A percentile compares a stretch with the other conserved stretches of the same genome.
Evolutionary conservation across 208 protist genomes (phyloP).

Genomic region (Acanthamoeba healyi): DNA sequence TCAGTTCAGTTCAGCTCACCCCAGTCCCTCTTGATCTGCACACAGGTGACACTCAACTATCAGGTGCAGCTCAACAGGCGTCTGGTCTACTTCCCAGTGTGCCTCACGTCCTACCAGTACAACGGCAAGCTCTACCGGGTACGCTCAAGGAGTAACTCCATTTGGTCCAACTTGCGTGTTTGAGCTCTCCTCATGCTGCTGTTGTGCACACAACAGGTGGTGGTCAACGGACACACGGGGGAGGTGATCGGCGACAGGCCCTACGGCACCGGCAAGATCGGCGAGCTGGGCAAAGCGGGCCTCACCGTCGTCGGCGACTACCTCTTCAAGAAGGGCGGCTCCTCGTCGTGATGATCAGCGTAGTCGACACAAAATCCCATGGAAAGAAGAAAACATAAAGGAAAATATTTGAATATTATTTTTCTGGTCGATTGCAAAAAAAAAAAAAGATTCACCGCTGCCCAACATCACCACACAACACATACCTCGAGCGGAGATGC

Average conservation of each 20-base stretch:
- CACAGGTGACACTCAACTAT: slow-evolving; percentile 43
- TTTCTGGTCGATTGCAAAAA: too few relatives aligned
- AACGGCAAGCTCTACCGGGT: slow-evolving; percentile 57
- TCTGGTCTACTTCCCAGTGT: slow-evolving; percentile 40
- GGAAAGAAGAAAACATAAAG: too few relatives aligned
- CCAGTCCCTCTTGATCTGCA: too few relatives aligned
- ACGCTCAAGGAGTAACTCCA: too few relatives aligned
- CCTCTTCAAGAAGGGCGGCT: slow-evolving; percentile 27
- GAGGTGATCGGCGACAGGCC: slow-evolving; percentile 43
- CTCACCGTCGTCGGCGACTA: background rate
- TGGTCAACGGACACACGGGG: slow-evolving; percentile 55
- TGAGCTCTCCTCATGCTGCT: too few relatives aligned
- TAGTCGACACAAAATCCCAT: too few relatives aligned
- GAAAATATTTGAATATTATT: too few relatives aligned
- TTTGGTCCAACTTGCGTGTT: too few relatives aligned
- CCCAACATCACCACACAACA: too few relatives aligned
- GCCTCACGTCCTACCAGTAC: slow-evolving; percentile 54
- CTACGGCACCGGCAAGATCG: slow-evolving; percentile 55
- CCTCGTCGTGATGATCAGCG: too few relatives aligned
- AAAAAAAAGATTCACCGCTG: too few relatives aligned
- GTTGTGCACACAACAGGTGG: background rate
- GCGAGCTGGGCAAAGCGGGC: slow-evolving; percentile 40
- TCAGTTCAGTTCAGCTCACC: too few relatives aligned
- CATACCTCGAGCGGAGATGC: background rate
- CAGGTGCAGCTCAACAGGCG: slow-evolving; percentile 36